phyloP scores from a whole-genome alignment of 352 stramenopile genomes.

The Phytophthora macrochlamydospora region DNA sequence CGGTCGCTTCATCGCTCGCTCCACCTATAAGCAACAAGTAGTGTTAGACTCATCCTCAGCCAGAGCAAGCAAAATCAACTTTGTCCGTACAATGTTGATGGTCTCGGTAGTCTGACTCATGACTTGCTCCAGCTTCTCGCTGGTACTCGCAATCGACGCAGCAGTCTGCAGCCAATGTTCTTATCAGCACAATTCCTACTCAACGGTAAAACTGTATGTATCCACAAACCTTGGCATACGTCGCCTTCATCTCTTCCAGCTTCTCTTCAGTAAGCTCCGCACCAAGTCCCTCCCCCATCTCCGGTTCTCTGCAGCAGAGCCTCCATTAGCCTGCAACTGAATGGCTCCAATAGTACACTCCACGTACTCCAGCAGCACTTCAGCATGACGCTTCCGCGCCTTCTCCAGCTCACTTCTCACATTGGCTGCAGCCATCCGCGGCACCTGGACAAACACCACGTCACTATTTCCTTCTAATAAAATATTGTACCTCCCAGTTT shows the following conservation, averaged over 20 bases:
- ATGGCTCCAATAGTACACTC: background rate
- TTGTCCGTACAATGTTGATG: constrained; percentile 59
- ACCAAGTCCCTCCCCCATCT: constrained; percentile 27
- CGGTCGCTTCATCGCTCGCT: constrained; percentile 76
- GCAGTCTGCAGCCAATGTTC: constrained; percentile 39
- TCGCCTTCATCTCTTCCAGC: constrained; percentile 52
- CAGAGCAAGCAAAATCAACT: background rate
- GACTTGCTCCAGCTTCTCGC: constrained; percentile 56
- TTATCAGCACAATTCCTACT: too few relatives aligned
- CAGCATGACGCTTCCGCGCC: constrained; percentile 56
- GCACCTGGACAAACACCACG: constrained; percentile 36
- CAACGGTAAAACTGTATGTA: background rate
- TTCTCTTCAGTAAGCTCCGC: constrained; percentile 45
- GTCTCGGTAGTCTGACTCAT: constrained; percentile 70
- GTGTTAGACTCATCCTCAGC: background rate
- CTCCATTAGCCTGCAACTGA: constrained; percentile 5
- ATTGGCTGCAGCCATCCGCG: constrained; percentile 54
- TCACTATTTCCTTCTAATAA: background rate
- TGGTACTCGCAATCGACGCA: constrained; percentile 58
- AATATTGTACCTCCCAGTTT: too few relatives aligned
- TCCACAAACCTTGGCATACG: constrained; percentile 53
- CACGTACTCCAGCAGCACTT: constrained; percentile 55
- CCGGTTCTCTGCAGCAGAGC: constrained; percentile 23
- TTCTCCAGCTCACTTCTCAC: constrained; percentile 56
- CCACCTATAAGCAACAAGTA: constrained; percentile 37